Conservation (phyloP, 257 asterid species). For the Orobanche coerulescens region DNA sequence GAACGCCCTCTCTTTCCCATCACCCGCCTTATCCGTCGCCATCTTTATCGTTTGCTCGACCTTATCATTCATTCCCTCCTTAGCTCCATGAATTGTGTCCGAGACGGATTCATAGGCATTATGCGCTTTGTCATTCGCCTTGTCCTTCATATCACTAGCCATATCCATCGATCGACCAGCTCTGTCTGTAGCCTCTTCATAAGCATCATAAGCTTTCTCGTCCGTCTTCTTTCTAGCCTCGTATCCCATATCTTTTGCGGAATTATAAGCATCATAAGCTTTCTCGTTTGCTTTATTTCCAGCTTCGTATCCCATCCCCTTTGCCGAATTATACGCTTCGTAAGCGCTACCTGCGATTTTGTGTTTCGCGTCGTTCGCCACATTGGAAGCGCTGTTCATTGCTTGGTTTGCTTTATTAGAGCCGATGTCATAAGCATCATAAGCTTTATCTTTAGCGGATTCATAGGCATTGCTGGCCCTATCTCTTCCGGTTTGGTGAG, state of each 20-base stretch:
- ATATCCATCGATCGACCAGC: constrained; percentile 18
- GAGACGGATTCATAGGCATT: constrained; percentile 17
- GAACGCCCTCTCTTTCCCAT: constrained; percentile 22
- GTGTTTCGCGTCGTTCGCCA: constrained; percentile 11
- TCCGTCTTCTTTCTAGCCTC: constrained; percentile 1
- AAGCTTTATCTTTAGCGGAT: constrained; percentile 19
- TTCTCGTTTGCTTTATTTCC: constrained; percentile 1
- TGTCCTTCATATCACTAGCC: constrained; percentile 17
- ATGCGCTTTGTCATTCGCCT: constrained; percentile 18
- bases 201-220: constrained; percentile 19
- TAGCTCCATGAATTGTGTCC: constrained; percentile 4
- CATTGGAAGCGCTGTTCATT: constrained; percentile 13
- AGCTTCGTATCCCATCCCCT: constrained; percentile 5
- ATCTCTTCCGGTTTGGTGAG: constrained; percentile 16
- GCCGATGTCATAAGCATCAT: constrained; percentile 18
- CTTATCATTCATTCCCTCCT: constrained; percentile 16
- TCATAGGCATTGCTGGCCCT: constrained; percentile 20
- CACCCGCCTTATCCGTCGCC: constrained; percentile 28
- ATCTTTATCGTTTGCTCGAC: constrained; percentile 23
- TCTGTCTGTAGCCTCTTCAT: constrained; percentile 3
- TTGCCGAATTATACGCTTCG: constrained; percentile 1
- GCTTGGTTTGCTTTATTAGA: constrained; percentile 13
- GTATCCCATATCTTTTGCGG: background rate
- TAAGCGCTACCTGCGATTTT: constrained; percentile 5
- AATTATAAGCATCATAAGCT: constrained; percentile 17